Conservation (phyloP, 768 basidiomycete genomes). For the Kwoniella dendrophila region DNA sequence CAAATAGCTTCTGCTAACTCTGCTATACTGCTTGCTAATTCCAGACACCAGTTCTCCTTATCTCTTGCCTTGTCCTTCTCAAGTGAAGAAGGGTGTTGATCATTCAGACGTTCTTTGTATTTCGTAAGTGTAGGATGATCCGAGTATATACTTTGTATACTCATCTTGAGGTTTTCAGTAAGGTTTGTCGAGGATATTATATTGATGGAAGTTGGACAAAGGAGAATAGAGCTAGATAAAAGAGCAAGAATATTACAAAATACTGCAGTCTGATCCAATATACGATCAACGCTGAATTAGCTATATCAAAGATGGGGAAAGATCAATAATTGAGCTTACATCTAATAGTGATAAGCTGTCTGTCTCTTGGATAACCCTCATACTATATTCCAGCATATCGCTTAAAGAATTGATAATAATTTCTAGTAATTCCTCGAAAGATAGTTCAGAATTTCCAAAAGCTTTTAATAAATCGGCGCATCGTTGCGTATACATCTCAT, state of each 20-base stretch:
- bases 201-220: slow-evolving; percentile 10
- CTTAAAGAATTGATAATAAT: slow-evolving; percentile 5
- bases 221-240: slow-evolving; percentile 5
- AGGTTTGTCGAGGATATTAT: neutral
- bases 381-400: slow-evolving; percentile 8
- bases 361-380: neutral
- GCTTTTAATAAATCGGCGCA: slow-evolving; percentile 35
- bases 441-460: slow-evolving; percentile 18
- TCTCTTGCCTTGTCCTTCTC: neutral
- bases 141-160: slow-evolving; percentile 3
- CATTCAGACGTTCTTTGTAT: neutral
- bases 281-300: too few species aligned
- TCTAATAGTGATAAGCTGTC: neutral
- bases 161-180: slow-evolving; percentile 3
- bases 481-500: slow-evolving; percentile 13
- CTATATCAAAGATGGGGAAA: too few species aligned
- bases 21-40: slow-evolving; percentile 12
- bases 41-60: slow-evolving; percentile 10
- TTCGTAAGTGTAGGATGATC: neutral
- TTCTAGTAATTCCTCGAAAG: slow-evolving; percentile 26
- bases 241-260: slow-evolving; percentile 14
- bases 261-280: slow-evolving; percentile 21
- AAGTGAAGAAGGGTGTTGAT: neutral
- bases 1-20: slow-evolving; percentile 22
- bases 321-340: slow-evolving; percentile 7